These are phyloP conservation scores for Leavenworthia alabamica DNA, from an alignment of 345 rosid genomes.

Conservation along the genomic window DNA sequence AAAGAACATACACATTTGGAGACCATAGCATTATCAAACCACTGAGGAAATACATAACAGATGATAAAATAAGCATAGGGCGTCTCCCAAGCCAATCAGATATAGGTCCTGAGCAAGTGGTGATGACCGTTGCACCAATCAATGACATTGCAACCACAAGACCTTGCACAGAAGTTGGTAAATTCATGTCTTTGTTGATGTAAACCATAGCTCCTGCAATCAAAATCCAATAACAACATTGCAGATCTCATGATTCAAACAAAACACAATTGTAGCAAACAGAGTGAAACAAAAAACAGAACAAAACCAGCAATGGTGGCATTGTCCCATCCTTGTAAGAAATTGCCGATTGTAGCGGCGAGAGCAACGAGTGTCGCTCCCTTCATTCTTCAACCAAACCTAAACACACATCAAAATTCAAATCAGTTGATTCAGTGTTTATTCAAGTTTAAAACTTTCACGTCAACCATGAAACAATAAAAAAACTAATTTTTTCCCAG, in stretches of 20 bases:
- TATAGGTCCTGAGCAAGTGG: constrained; percentile 90
- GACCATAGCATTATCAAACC: constrained; percentile 94
- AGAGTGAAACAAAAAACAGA: neutral
- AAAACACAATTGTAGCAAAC: neutral
- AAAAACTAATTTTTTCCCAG: neutral
- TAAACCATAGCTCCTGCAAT: constrained; percentile 76
- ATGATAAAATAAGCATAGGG: constrained; percentile 82
- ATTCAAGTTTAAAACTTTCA: constrained; percentile 4
- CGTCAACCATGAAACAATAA: neutral
- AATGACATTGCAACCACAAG: constrained; percentile 93
- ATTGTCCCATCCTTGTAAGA: constrained; percentile 99
- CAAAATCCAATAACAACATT: neutral
- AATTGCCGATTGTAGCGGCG: constrained; percentile 85
- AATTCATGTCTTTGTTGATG: constrained; percentile 60
- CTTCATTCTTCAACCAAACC: constrained; percentile 45
- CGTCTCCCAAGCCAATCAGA: constrained; percentile 96
- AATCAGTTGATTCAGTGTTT: neutral
- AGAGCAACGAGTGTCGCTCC: constrained; percentile 88
- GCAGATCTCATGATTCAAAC: neutral
- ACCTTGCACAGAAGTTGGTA: constrained; percentile 69
- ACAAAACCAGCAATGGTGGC: constrained; percentile 96
- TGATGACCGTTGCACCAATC: constrained; percentile 82
- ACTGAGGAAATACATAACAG: constrained; percentile 67
- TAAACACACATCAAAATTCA: constrained; percentile 6
- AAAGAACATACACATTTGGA: constrained; percentile 76